Conservation (phyloP, 805 yeast species). For the Debaryomyces prosopidis region DNA sequence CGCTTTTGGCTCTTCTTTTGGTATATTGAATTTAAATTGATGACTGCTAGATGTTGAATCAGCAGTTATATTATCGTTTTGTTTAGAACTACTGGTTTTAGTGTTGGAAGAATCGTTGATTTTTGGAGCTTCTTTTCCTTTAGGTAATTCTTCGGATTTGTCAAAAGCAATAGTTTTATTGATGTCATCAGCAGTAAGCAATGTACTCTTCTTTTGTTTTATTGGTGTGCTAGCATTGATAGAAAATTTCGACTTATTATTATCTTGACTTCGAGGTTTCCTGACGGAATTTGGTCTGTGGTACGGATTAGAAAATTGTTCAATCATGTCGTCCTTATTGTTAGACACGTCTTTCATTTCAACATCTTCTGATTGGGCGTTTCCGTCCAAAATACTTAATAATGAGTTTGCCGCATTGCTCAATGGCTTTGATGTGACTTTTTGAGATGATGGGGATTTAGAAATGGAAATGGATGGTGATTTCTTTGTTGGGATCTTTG, state of each 20-base stretch:
- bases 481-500: slow-evolving; percentile 1
- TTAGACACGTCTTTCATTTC: neutral
- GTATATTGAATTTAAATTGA: neutral
- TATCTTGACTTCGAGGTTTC: slow-evolving; percentile 11
- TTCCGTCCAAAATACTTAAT: slow-evolving; percentile 37
- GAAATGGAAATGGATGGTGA: neutral
- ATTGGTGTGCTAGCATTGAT: slow-evolving; percentile 4
- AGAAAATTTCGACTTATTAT: neutral
- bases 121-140: neutral
- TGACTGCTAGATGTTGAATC: neutral
- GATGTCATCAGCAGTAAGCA: slow-evolving; percentile 37
- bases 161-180: slow-evolving; percentile 35
- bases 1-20: neutral
- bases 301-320: slow-evolving; percentile 23
- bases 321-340: neutral
- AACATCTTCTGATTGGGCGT: slow-evolving; percentile 6
- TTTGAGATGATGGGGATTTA: neutral
- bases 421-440: slow-evolving; percentile 15
- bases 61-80: slow-evolving; percentile 6
- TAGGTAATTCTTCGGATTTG: slow-evolving; percentile 26
- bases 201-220: slow-evolving; percentile 8
- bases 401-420: slow-evolving; percentile 40
- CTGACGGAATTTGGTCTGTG: slow-evolving; percentile 10
- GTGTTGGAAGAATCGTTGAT: neutral
- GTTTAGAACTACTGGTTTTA: too few relatives aligned